phyloP scores from a whole-genome alignment of 106 monocot species.

The Ottelia alismoides region DNA sequence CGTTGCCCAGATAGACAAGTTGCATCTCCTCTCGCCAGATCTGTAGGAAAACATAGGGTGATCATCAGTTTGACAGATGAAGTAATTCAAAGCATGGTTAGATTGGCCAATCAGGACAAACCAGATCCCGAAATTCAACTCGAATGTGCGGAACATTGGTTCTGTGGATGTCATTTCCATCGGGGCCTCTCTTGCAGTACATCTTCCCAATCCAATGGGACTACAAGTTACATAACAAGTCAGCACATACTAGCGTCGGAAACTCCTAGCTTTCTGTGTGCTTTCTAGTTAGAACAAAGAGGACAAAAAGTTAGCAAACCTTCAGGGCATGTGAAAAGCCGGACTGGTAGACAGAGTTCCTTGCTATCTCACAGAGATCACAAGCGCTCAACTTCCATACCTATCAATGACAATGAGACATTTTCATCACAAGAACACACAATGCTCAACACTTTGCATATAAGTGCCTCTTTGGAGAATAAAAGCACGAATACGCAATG shows the following conservation, averaged over 20 bases:
- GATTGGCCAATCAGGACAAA: constrained; percentile 6
- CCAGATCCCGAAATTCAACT: constrained; percentile 80
- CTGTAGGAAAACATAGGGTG: too few relatives aligned
- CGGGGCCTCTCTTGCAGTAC: constrained; percentile 80
- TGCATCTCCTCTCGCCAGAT: constrained; percentile 78
- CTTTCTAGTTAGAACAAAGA: too few relatives aligned
- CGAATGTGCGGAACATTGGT: constrained; percentile 98
- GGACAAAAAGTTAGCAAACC: too few relatives aligned
- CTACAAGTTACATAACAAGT: constrained; percentile 25
- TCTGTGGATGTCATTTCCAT: constrained; percentile 87
- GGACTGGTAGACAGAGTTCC: constrained; percentile 93
- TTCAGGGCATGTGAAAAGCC: constrained; percentile 93
- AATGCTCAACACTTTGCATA: too few relatives aligned
- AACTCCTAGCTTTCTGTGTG: too few relatives aligned
- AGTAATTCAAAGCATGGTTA: too few relatives aligned
- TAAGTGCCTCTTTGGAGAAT: too few relatives aligned
- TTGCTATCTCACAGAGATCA: constrained; percentile 95
- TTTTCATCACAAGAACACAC: too few relatives aligned
- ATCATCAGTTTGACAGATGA: too few relatives aligned
- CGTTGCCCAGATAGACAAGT: constrained; percentile 48
- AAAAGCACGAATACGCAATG: background rate
- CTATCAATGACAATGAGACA: constrained; percentile 22
- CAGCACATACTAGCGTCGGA: too few relatives aligned
- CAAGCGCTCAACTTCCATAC: constrained; percentile 94
- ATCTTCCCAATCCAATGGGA: constrained; percentile 91